Conservation (phyloP, 495 filamentous ascomycete species). For the Acidiella bohemica region DNA sequence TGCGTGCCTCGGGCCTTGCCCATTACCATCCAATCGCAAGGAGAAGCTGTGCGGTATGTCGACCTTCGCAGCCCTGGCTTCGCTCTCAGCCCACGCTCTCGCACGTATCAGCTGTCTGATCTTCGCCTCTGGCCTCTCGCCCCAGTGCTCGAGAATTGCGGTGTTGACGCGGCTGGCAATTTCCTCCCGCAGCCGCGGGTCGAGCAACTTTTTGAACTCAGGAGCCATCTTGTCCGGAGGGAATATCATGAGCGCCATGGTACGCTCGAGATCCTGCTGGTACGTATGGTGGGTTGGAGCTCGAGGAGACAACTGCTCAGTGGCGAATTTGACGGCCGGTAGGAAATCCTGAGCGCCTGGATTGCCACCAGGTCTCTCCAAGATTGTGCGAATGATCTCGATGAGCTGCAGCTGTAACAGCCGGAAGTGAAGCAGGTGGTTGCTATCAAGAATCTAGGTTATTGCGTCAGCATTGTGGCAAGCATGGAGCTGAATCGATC, state of each 20-base stretch:
- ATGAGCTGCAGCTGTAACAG: slow-evolving; percentile 84
- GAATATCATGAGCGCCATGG: slow-evolving; percentile 85
- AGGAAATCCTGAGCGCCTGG: slow-evolving; percentile 46
- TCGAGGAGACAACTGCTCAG: slow-evolving; percentile 69
- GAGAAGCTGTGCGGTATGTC: slow-evolving; percentile 60
- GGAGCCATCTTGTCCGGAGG: slow-evolving; percentile 62
- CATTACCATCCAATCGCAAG: slow-evolving; percentile 46
- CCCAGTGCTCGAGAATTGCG: slow-evolving; percentile 62
- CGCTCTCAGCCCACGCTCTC: slow-evolving; percentile 73
- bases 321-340: slow-evolving; percentile 76
- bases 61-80: slow-evolving; percentile 57
- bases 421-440: slow-evolving; percentile 77
- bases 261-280: slow-evolving; percentile 75
- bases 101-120: slow-evolving; percentile 66
- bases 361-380: slow-evolving; percentile 26
- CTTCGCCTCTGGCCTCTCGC: slow-evolving; percentile 61
- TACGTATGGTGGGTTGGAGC: slow-evolving; percentile 72
- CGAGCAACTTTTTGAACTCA: slow-evolving; percentile 58
- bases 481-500: background rate
- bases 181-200: slow-evolving; percentile 65
- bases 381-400: slow-evolving; percentile 67
- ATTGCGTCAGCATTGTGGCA: too few relatives aligned
- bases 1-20: slow-evolving; percentile 1
- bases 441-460: slow-evolving; percentile 72
- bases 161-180: slow-evolving; percentile 78